Evolutionary conservation across 139 green algal species (phyloP).

Genomic region (Desmodesmus armatus): DNA sequence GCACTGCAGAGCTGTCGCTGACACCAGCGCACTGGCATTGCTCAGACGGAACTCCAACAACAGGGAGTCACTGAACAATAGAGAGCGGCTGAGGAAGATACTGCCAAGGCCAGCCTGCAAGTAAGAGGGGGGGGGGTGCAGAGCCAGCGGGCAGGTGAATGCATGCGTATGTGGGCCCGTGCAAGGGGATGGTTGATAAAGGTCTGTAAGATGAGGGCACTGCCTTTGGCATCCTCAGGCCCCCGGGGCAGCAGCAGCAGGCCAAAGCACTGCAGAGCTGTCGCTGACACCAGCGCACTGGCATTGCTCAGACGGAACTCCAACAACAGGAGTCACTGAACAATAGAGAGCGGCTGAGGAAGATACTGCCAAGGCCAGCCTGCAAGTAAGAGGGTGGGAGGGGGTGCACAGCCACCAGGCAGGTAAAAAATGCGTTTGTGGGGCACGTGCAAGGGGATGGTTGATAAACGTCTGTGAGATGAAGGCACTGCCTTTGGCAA

Average conservation of each 20-base stretch:
- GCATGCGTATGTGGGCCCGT: neutral
- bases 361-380: slow-evolving; percentile 33
- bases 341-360: neutral
- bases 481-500: too few species aligned
- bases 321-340: slow-evolving; percentile 26
- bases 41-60: slow-evolving; percentile 26
- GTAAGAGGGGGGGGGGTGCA: neutral
- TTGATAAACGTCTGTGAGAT: too few species aligned
- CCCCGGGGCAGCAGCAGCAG: slow-evolving; percentile 67
- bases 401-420: neutral
- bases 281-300: slow-evolving; percentile 20
- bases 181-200: neutral
- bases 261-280: slow-evolving; percentile 83
- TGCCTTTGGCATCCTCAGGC: slow-evolving; percentile 68
- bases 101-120: slow-evolving; percentile 28
- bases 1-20: slow-evolving; percentile 71
- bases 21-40: slow-evolving; percentile 1
- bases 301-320: slow-evolving; percentile 7
- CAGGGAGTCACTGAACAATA: slow-evolving; percentile 8
- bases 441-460: neutral
- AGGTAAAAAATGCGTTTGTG: neutral
- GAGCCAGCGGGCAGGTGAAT: neutral
- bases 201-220: too few species aligned
- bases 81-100: slow-evolving; percentile 6
- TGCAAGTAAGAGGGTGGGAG: neutral